Evolutionary conservation across 768 basidiomycete species (phyloP), one percentile per base, ranked within the genome.

Genomic region (Phaeolepiota aurea): DNA sequence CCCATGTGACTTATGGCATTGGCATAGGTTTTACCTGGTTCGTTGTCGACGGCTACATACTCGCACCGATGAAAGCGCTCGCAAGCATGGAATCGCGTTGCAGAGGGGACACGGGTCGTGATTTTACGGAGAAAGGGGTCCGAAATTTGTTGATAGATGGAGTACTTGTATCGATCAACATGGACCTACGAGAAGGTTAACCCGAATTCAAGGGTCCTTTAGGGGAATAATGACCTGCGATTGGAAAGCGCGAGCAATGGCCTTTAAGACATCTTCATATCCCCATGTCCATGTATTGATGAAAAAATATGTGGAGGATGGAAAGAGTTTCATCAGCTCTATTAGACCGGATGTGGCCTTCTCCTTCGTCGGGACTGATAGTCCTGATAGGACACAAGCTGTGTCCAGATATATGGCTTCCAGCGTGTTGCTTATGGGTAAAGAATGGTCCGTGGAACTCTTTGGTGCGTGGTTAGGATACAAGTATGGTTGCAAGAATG

Each of bases 211-310:
- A n/a, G n/a, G n/a, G n/a, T n/a, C n/a, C n/a, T n/a, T n/a, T n/a
- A n/a, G n/a, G n/a, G n/a, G n/a, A n/a, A n/a, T n/a, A n/a, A n/a
- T n/a, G 48, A 84, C 87, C 63, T 74, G 69, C 40, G 70, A 64
- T 22, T 74, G 67, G 51, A 94, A 97, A 0, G 68, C 64, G 2
- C 68, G 61, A 2, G 84, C 73, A 5, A 97, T 63, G 0, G 71
- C 86, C 51, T 89, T 87, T 20, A 96, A 65, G 11, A 93, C 64
- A 42, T 92, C 88, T 58, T 99, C 94, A 55, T 96, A 97, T 1
- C 94, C 94, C 82, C 87, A 93, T 0, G 93, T 94, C 94, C 94
- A 99, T 0, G 76, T 56, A 53, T 96, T 94, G 43, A 99, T 68
- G 63, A 86, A 97, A 63, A 98, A 96, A 41, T 77, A 68, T 0